These are phyloP conservation scores for Starmerella scarabaei DNA, from an alignment of 805 yeast species.

Conservation along the genomic window DNA sequence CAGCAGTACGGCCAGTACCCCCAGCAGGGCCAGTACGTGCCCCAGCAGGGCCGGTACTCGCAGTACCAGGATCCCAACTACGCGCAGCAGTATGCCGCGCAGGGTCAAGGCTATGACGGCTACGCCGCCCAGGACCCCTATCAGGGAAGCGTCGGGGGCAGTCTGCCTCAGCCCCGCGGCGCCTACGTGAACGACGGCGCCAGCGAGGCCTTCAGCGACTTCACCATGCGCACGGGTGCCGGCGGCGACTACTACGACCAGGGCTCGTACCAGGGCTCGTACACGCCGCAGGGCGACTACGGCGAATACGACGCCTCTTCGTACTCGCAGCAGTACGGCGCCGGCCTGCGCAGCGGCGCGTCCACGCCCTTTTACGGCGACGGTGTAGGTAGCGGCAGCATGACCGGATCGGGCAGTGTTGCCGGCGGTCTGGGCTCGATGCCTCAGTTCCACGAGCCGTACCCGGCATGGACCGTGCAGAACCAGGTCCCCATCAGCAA, in stretches of 20 bases:
- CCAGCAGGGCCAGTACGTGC: neutral
- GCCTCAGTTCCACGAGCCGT: constrained; percentile 58
- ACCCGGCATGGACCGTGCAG: constrained; percentile 99
- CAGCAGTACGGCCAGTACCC: constrained; percentile 31
- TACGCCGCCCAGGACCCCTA: constrained; percentile 22
- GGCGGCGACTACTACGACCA: constrained; percentile 31
- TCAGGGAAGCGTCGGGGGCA: constrained; percentile 13
- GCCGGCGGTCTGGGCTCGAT: constrained; percentile 4
- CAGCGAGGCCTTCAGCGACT: constrained; percentile 32
- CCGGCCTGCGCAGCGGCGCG: constrained; percentile 48
- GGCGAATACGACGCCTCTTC: constrained; percentile 25
- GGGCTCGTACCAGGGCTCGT: constrained; percentile 21
- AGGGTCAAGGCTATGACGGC: constrained; percentile 7
- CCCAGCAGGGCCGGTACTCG: neutral
- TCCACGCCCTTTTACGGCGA: constrained; percentile 87
- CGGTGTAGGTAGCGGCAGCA: constrained; percentile 29
- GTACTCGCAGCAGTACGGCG: constrained; percentile 31
- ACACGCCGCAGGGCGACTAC: constrained; percentile 24
- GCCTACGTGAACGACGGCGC: constrained; percentile 25
- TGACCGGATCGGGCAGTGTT: constrained; percentile 36
- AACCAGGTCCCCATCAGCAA: constrained; percentile 65
- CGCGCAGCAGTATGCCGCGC: neutral
- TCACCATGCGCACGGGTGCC: constrained; percentile 34
- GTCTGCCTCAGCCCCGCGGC: constrained; percentile 23
- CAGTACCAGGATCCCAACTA: neutral